Evolutionary conservation across 2,329 filamentous ascomycete genomes (phyloP).

Genomic region (Epichloe gansuensis): DNA sequence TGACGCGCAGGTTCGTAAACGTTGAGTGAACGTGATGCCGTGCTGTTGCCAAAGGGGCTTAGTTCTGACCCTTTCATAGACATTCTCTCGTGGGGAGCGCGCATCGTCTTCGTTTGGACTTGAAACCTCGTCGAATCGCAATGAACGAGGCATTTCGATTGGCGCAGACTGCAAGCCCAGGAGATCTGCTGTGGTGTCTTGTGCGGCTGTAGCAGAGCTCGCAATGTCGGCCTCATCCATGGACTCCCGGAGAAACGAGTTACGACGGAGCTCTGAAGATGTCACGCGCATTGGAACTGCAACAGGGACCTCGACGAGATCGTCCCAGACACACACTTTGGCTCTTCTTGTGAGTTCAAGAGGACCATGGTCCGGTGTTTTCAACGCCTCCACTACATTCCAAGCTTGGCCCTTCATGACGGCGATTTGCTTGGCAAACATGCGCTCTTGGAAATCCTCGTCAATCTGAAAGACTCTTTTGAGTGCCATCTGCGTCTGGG

Average conservation of each 20-base stretch:
- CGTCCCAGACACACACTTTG: slow-evolving; percentile 95
- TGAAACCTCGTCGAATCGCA: slow-evolving; percentile 54
- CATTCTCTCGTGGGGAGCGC: slow-evolving; percentile 24
- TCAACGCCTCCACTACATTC: slow-evolving; percentile 97
- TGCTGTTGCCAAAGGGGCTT: slow-evolving; percentile 18
- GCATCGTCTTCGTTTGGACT: slow-evolving; percentile 30
- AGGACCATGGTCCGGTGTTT: slow-evolving; percentile 82
- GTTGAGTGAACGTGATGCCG: slow-evolving; percentile 28
- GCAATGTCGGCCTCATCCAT: slow-evolving; percentile 82
- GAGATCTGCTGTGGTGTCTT: slow-evolving; percentile 47
- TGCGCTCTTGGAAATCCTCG: slow-evolving; percentile 92
- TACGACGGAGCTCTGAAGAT: slow-evolving; percentile 71
- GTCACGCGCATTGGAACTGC: slow-evolving; percentile 80
- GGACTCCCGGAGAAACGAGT: slow-evolving; percentile 34
- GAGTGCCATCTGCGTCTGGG: slow-evolving; percentile 77
- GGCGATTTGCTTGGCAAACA: slow-evolving; percentile 97
- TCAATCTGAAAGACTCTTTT: slow-evolving; percentile 84
- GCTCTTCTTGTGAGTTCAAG: slow-evolving; percentile 83
- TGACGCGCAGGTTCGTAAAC: slow-evolving; percentile 35
- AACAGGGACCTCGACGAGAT: slow-evolving; percentile 89
- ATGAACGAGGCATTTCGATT: slow-evolving; percentile 58
- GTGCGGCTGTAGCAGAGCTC: slow-evolving; percentile 21
- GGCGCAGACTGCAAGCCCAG: slow-evolving; percentile 53
- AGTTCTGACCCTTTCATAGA: slow-evolving; percentile 12
- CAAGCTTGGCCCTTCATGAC: slow-evolving; percentile 99